Evolutionary conservation across 2,329 filamentous ascomycete species (phyloP).

Genomic region (Botrytis elliptica): DNA sequence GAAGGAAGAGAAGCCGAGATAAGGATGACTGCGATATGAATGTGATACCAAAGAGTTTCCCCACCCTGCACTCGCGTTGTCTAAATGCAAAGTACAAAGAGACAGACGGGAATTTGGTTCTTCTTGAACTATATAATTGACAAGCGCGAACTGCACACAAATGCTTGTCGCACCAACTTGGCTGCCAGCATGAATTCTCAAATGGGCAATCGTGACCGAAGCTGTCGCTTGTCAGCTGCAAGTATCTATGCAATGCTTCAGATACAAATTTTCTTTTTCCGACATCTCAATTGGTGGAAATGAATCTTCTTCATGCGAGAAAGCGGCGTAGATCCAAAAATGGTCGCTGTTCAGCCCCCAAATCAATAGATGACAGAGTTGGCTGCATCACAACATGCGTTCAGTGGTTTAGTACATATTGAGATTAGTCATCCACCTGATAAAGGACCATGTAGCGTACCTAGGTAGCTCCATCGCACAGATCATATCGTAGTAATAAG

Average conservation of each 20-base stretch:
- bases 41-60: not conserved
- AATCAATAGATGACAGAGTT: not conserved
- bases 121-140: not conserved
- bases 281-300: constrained; percentile 7
- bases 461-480: not conserved
- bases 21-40: constrained; percentile 2
- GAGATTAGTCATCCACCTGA: not conserved
- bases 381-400: not conserved
- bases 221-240: constrained; percentile 10
- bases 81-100: not conserved
- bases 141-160: not conserved
- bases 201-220: not conserved
- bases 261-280: not conserved
- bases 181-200: not conserved
- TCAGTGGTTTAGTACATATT: not conserved
- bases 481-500: not conserved
- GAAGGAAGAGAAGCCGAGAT: constrained; percentile 1
- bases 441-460: not conserved
- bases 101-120: not conserved
- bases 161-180: not conserved
- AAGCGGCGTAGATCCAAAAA: not conserved
- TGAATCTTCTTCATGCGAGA: not conserved
- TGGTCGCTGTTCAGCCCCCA: not conserved
- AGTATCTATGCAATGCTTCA: not conserved
- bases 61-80: not conserved